Base-by-base conservation (phyloP, 495 filamentous ascomycete genomes). In the Pyronema omphalodes region DNA sequence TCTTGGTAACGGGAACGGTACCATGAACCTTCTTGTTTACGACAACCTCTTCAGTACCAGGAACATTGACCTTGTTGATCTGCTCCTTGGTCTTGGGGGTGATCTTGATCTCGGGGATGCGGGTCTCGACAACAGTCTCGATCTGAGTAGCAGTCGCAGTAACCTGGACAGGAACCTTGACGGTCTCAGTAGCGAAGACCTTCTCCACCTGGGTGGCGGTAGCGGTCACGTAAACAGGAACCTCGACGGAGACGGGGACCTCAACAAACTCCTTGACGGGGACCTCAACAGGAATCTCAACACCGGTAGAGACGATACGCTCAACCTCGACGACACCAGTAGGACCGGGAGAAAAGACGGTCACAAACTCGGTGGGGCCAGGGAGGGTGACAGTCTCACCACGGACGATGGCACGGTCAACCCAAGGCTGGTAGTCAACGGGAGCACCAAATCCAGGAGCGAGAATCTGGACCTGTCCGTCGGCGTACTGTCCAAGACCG, bases 1-100 rank as follows among this genome's bases (percentile, higher is more conserved):
- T 52, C 3, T 63, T 66, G 3, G 66, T 59, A 11, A 60, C 66
- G 55, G 62, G 64, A 15, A 64, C 67, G 9, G 60, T 66, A 53
- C 64, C 66, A 18, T 45, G 40, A 7, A 45, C 55, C 15, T 71
- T 58, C 55, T 69, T 66, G 37, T 52, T 60, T 0, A 50, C 40
- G 2, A 50, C 54, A 5, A 58, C 60, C 44, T 71, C 63, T 56
- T 60, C 66, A n/a, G 66, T 66, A 1, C 59, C 64, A n/a, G 53
- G 54, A 6, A 62, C 53, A 51, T 64, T 59, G 19, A 45, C 55
- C 58, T 62, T 55, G 12, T 56, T 56, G 7, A 57, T 60, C 2
- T 66, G 65, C 45, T 69, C 68, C 58, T 68, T 63, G 11, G 68
- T 70, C 3, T 67, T 70, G 45, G 74, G 52, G 18, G 49, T 51